A percentile compares a stretch with the other conserved stretches of the same genome.
Evolutionary conservation across 73 alveolate genomes (phyloP).

Genomic region (Paramecium bursaria): DNA sequence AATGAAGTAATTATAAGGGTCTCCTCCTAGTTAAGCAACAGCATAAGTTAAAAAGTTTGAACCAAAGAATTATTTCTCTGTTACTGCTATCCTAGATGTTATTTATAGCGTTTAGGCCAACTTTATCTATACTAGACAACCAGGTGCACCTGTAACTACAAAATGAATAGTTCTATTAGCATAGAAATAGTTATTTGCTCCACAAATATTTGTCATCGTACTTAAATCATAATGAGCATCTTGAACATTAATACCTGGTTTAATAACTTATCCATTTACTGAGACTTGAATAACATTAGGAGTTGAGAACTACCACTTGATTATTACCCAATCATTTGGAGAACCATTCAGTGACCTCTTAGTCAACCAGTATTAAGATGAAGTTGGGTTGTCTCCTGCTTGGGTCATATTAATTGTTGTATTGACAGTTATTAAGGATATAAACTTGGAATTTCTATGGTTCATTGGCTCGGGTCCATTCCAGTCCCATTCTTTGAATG

Average conservation of each 20-base stretch:
- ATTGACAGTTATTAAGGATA: slow-evolving; percentile 16
- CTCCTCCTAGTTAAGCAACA: slow-evolving; percentile 50
- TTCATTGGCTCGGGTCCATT: slow-evolving; percentile 71
- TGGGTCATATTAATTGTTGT: slow-evolving; percentile 39
- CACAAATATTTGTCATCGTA: slow-evolving; percentile 57
- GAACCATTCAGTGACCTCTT: slow-evolving; percentile 19
- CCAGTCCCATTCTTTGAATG: slow-evolving; percentile 66
- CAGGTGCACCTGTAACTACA: slow-evolving; percentile 52
- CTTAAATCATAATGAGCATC: slow-evolving; percentile 52
- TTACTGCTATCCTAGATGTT: slow-evolving; percentile 26
- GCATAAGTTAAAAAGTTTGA: slow-evolving; percentile 42
- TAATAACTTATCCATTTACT: not conserved
- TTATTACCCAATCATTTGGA: slow-evolving; percentile 45
- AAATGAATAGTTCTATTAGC: slow-evolving; percentile 63
- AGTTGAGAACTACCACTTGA: slow-evolving; percentile 33
- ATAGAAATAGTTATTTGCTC: slow-evolving; percentile 66
- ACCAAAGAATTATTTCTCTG: slow-evolving; percentile 28
- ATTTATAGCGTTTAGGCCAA: slow-evolving; percentile 41
- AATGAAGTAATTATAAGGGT: slow-evolving; percentile 48
- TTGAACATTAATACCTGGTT: slow-evolving; percentile 14
- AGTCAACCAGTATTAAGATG: slow-evolving; percentile 52
- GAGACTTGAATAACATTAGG: slow-evolving; percentile 35
- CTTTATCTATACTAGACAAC: slow-evolving; percentile 10
- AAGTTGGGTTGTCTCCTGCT: slow-evolving; percentile 64
- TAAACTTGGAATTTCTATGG: slow-evolving; percentile 55